A percentile compares a stretch with the other conserved stretches of the same genome.
Conservation (phyloP, 1,284 basidiomycete genomes). For the Melanopsichium pennsylvanicum region DNA sequence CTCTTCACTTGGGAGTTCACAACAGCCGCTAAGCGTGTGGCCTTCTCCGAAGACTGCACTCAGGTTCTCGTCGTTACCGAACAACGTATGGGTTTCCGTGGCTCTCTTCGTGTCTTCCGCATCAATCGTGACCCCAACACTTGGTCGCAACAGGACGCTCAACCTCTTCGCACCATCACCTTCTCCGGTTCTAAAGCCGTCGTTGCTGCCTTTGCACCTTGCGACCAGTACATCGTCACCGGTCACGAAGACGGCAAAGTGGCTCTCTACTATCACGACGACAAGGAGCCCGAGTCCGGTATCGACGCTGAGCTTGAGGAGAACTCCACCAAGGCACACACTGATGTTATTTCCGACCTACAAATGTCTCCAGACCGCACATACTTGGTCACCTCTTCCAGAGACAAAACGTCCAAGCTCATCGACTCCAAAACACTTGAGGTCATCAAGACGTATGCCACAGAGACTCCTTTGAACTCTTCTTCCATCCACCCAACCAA, state of each 20-base stretch:
- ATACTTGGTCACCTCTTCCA: conserved; percentile 94
- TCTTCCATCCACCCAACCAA: conserved; percentile 83
- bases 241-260: conserved; percentile 97
- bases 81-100: conserved; percentile 84
- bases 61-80: conserved; percentile 86
- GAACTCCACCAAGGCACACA: conserved; percentile 69
- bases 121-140: conserved; percentile 69
- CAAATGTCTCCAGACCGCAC: conserved; percentile 89
- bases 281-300: conserved; percentile 62
- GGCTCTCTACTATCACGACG: conserved; percentile 63
- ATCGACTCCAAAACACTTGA: conserved; percentile 87
- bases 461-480: conserved; percentile 95
- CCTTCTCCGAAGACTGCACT: conserved; percentile 78
- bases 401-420: conserved; percentile 95
- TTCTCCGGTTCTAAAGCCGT: conserved; percentile 77
- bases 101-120: conserved; percentile 79
- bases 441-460: conserved; percentile 90
- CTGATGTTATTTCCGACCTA: conserved; percentile 75
- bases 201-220: conserved; percentile 87
- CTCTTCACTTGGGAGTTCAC: conserved; percentile 86
- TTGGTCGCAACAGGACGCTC: conserved; percentile 56
- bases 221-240: conserved; percentile 83
- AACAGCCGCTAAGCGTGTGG: conserved; percentile 94
- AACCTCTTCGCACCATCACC: conserved; percentile 63
- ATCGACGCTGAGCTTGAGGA: conserved; percentile 86